Percentiles rank a stretch among this genome's conserved stretches.
These are phyloP conservation scores for Aspergillus piperis DNA, from an alignment of 2,329 filamentous ascomycete genomes.

Conservation along the genomic window DNA sequence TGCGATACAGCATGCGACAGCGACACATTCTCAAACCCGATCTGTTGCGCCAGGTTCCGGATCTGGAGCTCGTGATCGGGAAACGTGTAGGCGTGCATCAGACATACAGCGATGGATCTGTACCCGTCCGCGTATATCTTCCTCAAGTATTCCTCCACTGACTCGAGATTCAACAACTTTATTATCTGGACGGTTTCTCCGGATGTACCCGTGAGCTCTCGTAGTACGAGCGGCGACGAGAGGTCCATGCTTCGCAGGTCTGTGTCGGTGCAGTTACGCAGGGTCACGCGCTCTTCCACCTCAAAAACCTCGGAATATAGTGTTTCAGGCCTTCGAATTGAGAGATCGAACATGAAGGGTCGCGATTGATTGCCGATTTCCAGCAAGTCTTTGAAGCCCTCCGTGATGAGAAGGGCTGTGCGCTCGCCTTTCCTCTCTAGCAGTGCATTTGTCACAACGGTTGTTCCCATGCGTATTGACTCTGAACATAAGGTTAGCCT, in stretches of 20 bases:
- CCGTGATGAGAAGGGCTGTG: not conserved
- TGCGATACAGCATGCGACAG: conserved; percentile 67
- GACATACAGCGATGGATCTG: conserved; percentile 79
- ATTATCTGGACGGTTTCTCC: conserved; percentile 74
- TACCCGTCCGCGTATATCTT: conserved; percentile 70
- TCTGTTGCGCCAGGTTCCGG: conserved; percentile 72
- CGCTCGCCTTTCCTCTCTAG: conserved; percentile 1
- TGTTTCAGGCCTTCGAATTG: conserved; percentile 82
- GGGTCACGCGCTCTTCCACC: conserved; percentile 83
- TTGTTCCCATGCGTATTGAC: conserved; percentile 2
- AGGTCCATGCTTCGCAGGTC: not conserved
- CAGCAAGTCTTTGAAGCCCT: not conserved
- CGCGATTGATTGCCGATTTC: conserved; percentile 84
- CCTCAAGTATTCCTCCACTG: conserved; percentile 61
- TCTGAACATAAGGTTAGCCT: not conserved
- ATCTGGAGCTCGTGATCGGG: conserved; percentile 80
- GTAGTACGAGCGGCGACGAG: not conserved
- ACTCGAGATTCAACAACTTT: conserved; percentile 58
- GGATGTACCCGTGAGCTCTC: conserved; percentile 64
- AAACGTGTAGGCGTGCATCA: conserved; percentile 93
- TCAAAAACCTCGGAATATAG: conserved; percentile 85
- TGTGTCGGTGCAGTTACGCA: conserved; percentile 44
- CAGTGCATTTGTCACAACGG: conserved; percentile 1
- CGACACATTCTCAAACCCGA: conserved; percentile 82
- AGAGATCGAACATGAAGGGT: conserved; percentile 87